Evolutionary conservation across 2,329 filamentous ascomycete species (phyloP).

Genomic region (Ustulina deusta): DNA sequence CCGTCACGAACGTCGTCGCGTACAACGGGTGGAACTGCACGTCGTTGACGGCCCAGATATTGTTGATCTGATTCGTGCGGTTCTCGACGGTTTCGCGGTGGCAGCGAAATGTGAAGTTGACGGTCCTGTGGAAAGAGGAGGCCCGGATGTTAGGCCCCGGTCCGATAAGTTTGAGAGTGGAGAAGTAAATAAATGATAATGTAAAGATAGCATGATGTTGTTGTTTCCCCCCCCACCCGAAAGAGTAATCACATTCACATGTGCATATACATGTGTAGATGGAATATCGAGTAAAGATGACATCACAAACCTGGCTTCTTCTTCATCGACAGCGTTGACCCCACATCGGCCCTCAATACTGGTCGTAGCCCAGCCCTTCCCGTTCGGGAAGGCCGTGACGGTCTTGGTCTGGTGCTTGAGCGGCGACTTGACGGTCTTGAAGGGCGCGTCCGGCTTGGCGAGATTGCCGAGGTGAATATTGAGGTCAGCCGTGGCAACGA

Average conservation of each 20-base stretch:
- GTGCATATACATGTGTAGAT: no score
- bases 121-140: slow-evolving; percentile 4
- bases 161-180: no score
- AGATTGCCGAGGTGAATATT: slow-evolving; percentile 52
- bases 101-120: slow-evolving; percentile 51
- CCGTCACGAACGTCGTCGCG: slow-evolving; percentile 47
- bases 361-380: slow-evolving; percentile 48
- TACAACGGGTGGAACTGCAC: slow-evolving; percentile 49
- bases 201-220: background rate
- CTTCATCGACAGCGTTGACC: slow-evolving; percentile 42
- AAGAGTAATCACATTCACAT: no score
- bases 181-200: background rate
- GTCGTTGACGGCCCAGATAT: slow-evolving; percentile 52
- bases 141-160: slow-evolving; percentile 4
- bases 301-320: slow-evolving; percentile 40
- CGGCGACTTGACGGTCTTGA: slow-evolving; percentile 41
- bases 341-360: slow-evolving; percentile 51
- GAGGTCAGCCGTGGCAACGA: slow-evolving; percentile 50
- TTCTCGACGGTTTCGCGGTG: slow-evolving; percentile 46
- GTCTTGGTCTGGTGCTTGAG: slow-evolving; percentile 48
- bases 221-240: no score
- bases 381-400: slow-evolving; percentile 47
- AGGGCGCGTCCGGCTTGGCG: slow-evolving; percentile 41
- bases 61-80: slow-evolving; percentile 40
- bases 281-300: background rate